Percentiles rank a stretch among this genome's conserved stretches.
Evolutionary conservation across 495 filamentous ascomycete species (phyloP).

Genomic region (Penicillium canescens): DNA sequence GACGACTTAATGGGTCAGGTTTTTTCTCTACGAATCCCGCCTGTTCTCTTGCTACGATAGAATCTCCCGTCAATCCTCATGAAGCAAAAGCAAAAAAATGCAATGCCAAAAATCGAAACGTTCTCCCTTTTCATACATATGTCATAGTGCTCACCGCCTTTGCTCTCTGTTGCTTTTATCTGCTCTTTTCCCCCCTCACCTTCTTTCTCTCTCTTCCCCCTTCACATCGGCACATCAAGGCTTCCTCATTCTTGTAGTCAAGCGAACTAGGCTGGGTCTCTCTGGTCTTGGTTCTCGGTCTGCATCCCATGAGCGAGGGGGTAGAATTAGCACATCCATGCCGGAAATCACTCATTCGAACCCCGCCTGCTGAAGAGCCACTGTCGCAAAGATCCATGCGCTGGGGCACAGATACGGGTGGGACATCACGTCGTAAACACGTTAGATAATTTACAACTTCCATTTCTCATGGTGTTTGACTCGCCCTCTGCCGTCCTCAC

Average conservation of each 20-base stretch:
- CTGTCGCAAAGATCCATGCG: constrained; percentile 65
- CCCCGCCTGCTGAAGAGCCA: constrained; percentile 85
- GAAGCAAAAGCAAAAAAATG: constrained; percentile 13
- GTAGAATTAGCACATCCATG: constrained; percentile 34
- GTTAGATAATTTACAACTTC: not conserved
- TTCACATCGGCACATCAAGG: constrained; percentile 39
- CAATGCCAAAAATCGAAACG: constrained; percentile 8
- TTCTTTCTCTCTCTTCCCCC: constrained; percentile 2
- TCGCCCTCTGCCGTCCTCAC: no score
- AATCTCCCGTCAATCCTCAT: constrained; percentile 5
- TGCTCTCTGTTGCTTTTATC: constrained; percentile 3
- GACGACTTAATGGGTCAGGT: constrained; percentile 32
- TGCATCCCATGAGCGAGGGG: constrained; percentile 43
- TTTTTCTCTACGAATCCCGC: constrained; percentile 18
- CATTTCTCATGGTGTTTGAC: no score
- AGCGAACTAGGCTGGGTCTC: constrained; percentile 15
- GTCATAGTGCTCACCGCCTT: not conserved
- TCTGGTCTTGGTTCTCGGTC: constrained; percentile 26
- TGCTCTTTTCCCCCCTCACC: constrained; percentile 1
- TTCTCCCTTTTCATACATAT: constrained; percentile 8
- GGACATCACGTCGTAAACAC: constrained; percentile 53
- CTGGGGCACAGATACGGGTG: constrained; percentile 96
- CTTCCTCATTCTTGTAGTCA: constrained; percentile 37
- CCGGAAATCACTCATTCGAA: constrained; percentile 40
- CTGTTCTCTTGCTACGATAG: constrained; percentile 19